phyloP scores from a whole-genome alignment of 176 grass and related monocot genomes.

The Musa schizocarpa region DNA sequence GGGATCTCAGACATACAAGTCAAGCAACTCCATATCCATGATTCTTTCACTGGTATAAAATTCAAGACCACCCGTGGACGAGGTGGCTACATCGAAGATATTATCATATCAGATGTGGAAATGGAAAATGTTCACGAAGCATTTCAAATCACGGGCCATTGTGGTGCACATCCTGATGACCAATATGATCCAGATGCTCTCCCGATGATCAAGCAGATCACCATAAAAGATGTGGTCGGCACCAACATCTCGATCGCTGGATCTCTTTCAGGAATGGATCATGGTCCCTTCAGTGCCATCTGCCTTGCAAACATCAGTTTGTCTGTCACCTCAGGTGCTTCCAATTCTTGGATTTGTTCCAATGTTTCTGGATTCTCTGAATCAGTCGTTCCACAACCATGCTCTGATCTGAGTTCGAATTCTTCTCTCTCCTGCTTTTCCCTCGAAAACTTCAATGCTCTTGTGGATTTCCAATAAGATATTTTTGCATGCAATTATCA shows the following conservation, averaged over 20 bases:
- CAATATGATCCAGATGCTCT: constrained; percentile 45
- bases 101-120: constrained; percentile 40
- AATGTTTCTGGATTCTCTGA: constrained; percentile 65
- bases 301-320: constrained; percentile 64
- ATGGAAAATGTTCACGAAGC: constrained; percentile 50
- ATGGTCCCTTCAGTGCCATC: constrained; percentile 46
- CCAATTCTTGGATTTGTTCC: constrained; percentile 56
- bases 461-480: constrained; percentile 35
- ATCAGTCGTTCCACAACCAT: constrained; percentile 53
- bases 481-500: neutral
- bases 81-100: constrained; percentile 54
- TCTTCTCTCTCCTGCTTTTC: constrained; percentile 54
- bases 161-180: constrained; percentile 42
- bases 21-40: constrained; percentile 30
- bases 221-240: constrained; percentile 54
- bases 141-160: constrained; percentile 60
- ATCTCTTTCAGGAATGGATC: constrained; percentile 54
- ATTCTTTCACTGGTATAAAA: constrained; percentile 49
- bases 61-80: constrained; percentile 61
- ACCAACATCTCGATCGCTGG: constrained; percentile 55
- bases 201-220: constrained; percentile 49
- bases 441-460: constrained; percentile 29
- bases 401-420: constrained; percentile 47
- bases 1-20: constrained; percentile 61
- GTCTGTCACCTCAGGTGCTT: constrained; percentile 19